Conservation (phyloP, 495 filamentous ascomycete genomes). For the Aspergillus incahuasiensis region DNA sequence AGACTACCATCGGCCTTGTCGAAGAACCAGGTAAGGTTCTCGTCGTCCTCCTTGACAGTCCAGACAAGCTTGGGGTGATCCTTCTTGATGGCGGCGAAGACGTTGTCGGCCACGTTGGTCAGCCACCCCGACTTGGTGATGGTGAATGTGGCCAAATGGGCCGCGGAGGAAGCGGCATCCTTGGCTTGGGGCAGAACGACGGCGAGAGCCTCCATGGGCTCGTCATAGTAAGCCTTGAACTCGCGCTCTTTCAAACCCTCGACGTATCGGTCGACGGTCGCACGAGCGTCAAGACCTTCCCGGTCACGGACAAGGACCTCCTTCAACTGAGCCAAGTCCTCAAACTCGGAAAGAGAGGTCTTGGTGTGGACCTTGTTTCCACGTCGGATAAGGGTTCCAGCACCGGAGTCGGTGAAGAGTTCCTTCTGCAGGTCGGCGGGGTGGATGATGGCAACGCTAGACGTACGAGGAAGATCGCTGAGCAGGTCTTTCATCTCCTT, state of each 20-base stretch:
- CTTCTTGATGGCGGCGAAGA: constrained; percentile 88
- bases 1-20: constrained; percentile 94
- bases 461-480: constrained; percentile 78
- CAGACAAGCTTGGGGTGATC: constrained; percentile 88
- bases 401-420: constrained; percentile 92
- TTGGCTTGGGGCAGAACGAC: constrained; percentile 73
- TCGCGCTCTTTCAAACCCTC: constrained; percentile 67
- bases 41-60: constrained; percentile 96
- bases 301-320: constrained; percentile 80
- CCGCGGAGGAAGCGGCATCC: constrained; percentile 42
- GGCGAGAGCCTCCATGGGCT: constrained; percentile 93
- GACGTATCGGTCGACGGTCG: constrained; percentile 82
- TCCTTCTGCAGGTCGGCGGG: constrained; percentile 93
- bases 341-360: constrained; percentile 70
- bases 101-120: constrained; percentile 95
- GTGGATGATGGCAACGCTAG: constrained; percentile 96
- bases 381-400: constrained; percentile 88
- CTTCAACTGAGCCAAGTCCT: constrained; percentile 71
- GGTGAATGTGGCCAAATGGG: constrained; percentile 87
- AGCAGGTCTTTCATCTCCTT: constrained; percentile 96
- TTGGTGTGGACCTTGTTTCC: constrained; percentile 85
- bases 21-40: constrained; percentile 98
- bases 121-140: constrained; percentile 96
- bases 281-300: constrained; percentile 75
- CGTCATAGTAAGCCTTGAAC: constrained; percentile 94